Evolutionary conservation across 768 basidiomycete genomes (phyloP).

Genomic region (Tylopilus subfusipes): DNA sequence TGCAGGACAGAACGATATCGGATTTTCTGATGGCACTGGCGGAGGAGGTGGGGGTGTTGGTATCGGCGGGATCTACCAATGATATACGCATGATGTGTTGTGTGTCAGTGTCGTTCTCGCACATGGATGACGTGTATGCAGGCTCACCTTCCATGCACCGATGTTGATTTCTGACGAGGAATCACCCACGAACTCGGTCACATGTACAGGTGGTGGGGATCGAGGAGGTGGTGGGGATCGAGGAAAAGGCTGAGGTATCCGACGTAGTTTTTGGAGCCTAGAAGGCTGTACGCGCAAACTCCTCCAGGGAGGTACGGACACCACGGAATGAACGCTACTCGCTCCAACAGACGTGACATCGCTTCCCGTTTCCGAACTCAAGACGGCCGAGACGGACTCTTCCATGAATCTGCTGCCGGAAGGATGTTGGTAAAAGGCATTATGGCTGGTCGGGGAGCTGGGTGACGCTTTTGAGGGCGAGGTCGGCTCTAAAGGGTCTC

Average conservation of each 20-base stretch:
- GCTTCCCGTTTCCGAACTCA: constrained; percentile 28
- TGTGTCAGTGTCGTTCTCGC: not conserved
- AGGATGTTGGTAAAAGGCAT: constrained; percentile 12
- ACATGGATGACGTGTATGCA: not conserved
- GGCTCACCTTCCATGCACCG: constrained; percentile 18
- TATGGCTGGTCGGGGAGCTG: constrained; percentile 11
- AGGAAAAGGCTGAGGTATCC: not conserved
- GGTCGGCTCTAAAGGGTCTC: constrained; percentile 4
- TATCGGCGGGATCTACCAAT: constrained; percentile 6
- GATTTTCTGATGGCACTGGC: not conserved
- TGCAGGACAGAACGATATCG: constrained; percentile 25
- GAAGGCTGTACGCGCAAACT: constrained; percentile 3
- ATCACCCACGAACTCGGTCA: not conserved
- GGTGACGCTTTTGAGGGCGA: constrained; percentile 15
- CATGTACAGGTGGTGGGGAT: not conserved
- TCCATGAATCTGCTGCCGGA: constrained; percentile 31
- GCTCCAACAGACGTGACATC: constrained; percentile 7
- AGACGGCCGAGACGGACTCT: constrained; percentile 21
- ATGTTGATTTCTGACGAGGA: constrained; percentile 5
- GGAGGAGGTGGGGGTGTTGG: not conserved
- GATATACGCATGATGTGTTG: not conserved
- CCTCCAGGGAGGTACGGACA: not conserved
- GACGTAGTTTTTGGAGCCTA: constrained; percentile 21
- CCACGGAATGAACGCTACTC: constrained; percentile 2
- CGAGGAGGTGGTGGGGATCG: not conserved